These are phyloP conservation scores for Leccinum boreale DNA, from an alignment of 768 basidiomycete species.

Conservation along the genomic window DNA sequence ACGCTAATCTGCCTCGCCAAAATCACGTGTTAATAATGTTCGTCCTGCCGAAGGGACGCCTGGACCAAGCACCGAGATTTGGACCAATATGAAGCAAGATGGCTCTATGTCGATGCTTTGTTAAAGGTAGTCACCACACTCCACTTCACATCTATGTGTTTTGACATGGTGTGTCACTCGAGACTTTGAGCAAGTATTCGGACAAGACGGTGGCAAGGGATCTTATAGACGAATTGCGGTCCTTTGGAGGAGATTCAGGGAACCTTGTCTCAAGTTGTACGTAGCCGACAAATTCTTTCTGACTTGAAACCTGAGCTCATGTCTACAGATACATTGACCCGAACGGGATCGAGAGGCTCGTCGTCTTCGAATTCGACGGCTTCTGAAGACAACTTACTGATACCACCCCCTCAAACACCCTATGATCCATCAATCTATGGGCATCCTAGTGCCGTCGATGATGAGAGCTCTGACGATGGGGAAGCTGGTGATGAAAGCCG, in stretches of 20 bases:
- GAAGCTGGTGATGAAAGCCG: conserved; percentile 49
- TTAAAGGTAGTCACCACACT: conserved; percentile 54
- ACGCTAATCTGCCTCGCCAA: conserved; percentile 11
- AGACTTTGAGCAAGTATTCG: conserved; percentile 81
- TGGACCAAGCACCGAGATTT: conserved; percentile 93
- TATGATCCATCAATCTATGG: conserved; percentile 13
- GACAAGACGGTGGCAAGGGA: conserved; percentile 76
- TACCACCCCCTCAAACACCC: conserved; percentile 16
- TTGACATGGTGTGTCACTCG: conserved; percentile 1
- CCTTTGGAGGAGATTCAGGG: conserved; percentile 65
- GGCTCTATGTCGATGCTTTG: conserved; percentile 84
- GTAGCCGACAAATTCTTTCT: conserved; percentile 9
- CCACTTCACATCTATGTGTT: not conserved
- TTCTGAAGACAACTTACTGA: conserved; percentile 39
- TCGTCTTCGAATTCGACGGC: conserved; percentile 63
- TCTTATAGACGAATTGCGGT: conserved; percentile 73
- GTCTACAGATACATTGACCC: conserved; percentile 32
- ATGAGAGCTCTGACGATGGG: conserved; percentile 42
- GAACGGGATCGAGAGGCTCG: conserved; percentile 49
- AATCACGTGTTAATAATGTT: conserved; percentile 22
- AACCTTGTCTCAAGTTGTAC: conserved; percentile 66
- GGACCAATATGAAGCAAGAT: conserved; percentile 76
- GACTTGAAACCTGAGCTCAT: not conserved
- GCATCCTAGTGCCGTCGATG: conserved; percentile 22
- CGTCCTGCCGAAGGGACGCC: conserved; percentile 63